phyloP scores from a whole-genome alignment of 768 basidiomycete species.

The Aureoboletus auriporus region DNA sequence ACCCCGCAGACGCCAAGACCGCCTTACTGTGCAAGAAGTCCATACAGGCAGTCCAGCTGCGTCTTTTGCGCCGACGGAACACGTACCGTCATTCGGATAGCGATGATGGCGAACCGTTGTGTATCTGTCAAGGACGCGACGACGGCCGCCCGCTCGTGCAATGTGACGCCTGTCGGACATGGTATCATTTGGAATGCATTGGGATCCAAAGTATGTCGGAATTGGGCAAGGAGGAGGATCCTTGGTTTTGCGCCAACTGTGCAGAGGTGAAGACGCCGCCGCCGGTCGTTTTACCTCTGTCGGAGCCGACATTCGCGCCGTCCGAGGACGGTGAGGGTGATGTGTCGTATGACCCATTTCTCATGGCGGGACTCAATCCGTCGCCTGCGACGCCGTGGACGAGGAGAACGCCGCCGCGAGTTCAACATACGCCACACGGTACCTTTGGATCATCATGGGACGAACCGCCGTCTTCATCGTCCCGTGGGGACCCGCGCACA shows the following conservation, averaged over 20 bases:
- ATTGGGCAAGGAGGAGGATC: conserved; percentile 72
- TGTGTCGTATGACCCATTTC: conserved; percentile 53
- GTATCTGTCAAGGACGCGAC: conserved; percentile 63
- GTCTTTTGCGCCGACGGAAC: conserved; percentile 40
- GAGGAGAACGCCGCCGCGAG: conserved; percentile 45
- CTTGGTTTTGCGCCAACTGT: conserved; percentile 68
- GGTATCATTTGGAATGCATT: conserved; percentile 82
- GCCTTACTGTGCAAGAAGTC: conserved; percentile 72
- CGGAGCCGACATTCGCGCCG: conserved; percentile 68
- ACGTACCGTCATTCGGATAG: conserved; percentile 32
- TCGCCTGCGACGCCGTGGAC: conserved; percentile 55
- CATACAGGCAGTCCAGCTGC: conserved; percentile 56
- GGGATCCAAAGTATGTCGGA: conserved; percentile 62
- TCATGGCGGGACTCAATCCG: conserved; percentile 47
- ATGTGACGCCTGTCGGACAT: conserved; percentile 74
- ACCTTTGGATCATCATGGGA: conserved; percentile 41
- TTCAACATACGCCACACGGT: conserved; percentile 24
- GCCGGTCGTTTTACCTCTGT: conserved; percentile 26
- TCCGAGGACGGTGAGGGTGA: conserved; percentile 46
- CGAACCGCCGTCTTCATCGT: conserved; percentile 40
- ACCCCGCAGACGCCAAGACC: conserved; percentile 73
- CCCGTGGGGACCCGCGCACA: conserved; percentile 51
- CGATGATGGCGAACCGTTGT: conserved; percentile 51
- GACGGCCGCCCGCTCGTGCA: conserved; percentile 78
- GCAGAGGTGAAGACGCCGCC: conserved; percentile 43